Evolutionary conservation across 2,329 filamentous ascomycete genomes (phyloP), one percentile per base, ranked within the genome.

Genomic region (Colletotrichum sp.): DNA sequence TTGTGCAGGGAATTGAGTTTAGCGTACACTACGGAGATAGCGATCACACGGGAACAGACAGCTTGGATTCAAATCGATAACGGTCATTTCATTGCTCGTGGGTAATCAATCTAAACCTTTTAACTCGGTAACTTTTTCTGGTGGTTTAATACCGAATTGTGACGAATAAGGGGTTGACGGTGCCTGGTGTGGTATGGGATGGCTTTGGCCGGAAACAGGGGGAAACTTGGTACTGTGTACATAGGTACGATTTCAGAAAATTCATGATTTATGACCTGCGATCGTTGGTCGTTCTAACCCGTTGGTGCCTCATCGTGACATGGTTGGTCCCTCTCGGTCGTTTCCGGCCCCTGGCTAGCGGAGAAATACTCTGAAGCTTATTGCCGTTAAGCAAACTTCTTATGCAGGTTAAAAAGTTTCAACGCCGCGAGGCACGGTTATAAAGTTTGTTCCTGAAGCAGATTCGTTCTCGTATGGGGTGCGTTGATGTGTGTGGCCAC

Each of bases 1-100:
- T 68, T 68, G 64, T 9, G 70, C 70, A 75, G 70, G 28, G 30
- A 60, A 66, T 2, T 75, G 39, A 75, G 64, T 16, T 52, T 48
- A 32, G 63, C 70, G 26, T 22, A 26, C 26, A 12, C 15, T 34
- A 22, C 63, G 30, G 57, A 75, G 26, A 68, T 22, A 24, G 57
- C 55, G 32, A 55, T 60, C n/a, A 44, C 26, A 36, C 55, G 44
- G 32, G 64, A 59, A 16, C 32, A 52, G 30, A 60, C 22, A 36
- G 32, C 22, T 68, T 39, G 66, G 52, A 44, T n/a, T 39, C 52
- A 48, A 62, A 75, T 52, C 52, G 55, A 75, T 16, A 48, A 63
- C 34, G 26, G 34, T 48, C 34, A 8, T 48, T 36, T 24, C 15
- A 22, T 39, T 59, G 26, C 26, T 30, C 64, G 16, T 39, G 39